These are phyloP conservation scores for Globisporangium nagaii DNA, from an alignment of 352 stramenopile genomes.

Conservation along the genomic window DNA sequence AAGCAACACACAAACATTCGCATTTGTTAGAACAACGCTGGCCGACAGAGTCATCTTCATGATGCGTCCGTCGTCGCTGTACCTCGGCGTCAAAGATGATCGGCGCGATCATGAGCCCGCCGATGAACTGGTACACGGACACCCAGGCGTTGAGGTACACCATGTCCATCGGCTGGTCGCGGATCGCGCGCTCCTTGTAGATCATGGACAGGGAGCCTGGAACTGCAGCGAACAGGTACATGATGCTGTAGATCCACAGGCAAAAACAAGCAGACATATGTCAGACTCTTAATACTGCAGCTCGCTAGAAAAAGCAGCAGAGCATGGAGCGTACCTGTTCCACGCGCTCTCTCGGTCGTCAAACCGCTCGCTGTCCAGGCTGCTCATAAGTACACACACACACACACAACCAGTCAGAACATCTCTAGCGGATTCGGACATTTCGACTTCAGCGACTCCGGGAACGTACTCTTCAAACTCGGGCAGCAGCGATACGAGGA, in stretches of 20 bases:
- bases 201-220: conserved; percentile 79
- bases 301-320: too few species aligned
- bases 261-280: too few species aligned
- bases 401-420: not conserved
- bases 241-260: conserved; percentile 20
- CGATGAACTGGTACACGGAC: conserved; percentile 81
- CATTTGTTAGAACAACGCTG: too few species aligned
- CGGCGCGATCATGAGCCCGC: conserved; percentile 68
- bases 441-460: too few species aligned
- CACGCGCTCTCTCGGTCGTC: conserved; percentile 73
- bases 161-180: conserved; percentile 82
- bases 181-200: conserved; percentile 82
- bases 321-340: conserved; percentile 53
- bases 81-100: conserved; percentile 79
- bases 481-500: conserved; percentile 73
- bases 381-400: conserved; percentile 12
- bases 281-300: too few species aligned
- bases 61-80: too few species aligned
- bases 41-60: too few species aligned
- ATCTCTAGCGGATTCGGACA: too few species aligned
- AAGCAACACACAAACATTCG: too few species aligned
- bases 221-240: conserved; percentile 75
- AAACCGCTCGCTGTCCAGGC: conserved; percentile 51
- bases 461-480: conserved; percentile 70
- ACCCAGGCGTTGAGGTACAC: conserved; percentile 87